Percentiles rank a stretch among this genome's conserved stretches.
phyloP scores from a whole-genome alignment of 441 rosid genomes.

The Codiaeum variegatum region DNA sequence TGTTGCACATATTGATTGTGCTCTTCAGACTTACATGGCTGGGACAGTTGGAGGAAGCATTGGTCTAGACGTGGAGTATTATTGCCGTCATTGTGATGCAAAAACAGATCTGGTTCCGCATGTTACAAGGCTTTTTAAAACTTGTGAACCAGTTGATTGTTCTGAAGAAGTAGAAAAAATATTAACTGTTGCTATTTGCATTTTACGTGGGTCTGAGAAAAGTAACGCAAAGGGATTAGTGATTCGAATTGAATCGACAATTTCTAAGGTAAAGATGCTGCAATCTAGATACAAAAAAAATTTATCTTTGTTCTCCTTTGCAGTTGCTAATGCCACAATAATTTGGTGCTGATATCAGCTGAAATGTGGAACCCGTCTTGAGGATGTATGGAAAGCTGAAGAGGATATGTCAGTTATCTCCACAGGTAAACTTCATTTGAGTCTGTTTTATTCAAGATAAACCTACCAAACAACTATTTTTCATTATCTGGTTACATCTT shows the following conservation, averaged over 20 bases:
- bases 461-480: not conserved
- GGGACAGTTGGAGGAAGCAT: constrained; percentile 87
- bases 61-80: constrained; percentile 86
- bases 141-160: constrained; percentile 53
- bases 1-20: constrained; percentile 79
- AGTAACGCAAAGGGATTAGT: constrained; percentile 42
- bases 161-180: constrained; percentile 54
- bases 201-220: constrained; percentile 60
- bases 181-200: constrained; percentile 50
- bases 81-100: constrained; percentile 79
- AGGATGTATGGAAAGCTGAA: constrained; percentile 54
- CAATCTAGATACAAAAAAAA: not conserved
- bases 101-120: constrained; percentile 64
- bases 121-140: constrained; percentile 45
- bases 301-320: constrained; percentile 5
- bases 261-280: constrained; percentile 50
- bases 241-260: constrained; percentile 42
- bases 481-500: not conserved
- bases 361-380: constrained; percentile 47
- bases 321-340: constrained; percentile 27
- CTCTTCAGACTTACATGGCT: constrained; percentile 77
- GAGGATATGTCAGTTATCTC: constrained; percentile 35
- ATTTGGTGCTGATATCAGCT: constrained; percentile 50
- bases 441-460: not conserved
- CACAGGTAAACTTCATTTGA: constrained; percentile 37